Evolutionary conservation across 805 yeast genomes (phyloP).

Genomic region (Lachancea kluyveri): DNA sequence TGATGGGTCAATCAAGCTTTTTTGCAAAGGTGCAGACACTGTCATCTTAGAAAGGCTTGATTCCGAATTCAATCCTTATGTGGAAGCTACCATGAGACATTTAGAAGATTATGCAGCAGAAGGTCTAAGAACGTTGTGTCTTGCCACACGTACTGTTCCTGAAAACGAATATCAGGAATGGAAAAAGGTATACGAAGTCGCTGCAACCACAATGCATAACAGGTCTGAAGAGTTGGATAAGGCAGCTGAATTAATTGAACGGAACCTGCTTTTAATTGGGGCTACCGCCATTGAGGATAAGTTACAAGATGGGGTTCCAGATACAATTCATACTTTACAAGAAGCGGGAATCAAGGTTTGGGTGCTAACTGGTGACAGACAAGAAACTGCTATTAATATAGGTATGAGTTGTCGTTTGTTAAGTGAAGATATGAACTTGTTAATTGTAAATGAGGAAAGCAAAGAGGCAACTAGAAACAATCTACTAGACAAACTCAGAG

Average conservation of each 20-base stretch:
- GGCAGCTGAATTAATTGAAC: conserved; percentile 86
- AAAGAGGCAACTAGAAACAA: conserved; percentile 73
- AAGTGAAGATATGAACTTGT: conserved; percentile 91
- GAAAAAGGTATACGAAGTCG: conserved; percentile 61
- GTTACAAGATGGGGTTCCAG: conserved; percentile 97
- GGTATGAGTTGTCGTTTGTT: conserved; percentile 96
- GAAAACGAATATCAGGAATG: conserved; percentile 73
- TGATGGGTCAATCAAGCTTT: conserved; percentile 81
- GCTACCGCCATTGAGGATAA: conserved; percentile 99
- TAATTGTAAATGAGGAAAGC: conserved; percentile 81
- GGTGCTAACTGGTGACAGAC: conserved; percentile 98
- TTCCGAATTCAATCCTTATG: conserved; percentile 64
- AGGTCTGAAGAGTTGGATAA: conserved; percentile 74
- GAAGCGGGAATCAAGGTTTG: conserved; percentile 96
- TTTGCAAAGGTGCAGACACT: conserved; percentile 97
- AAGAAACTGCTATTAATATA: conserved; percentile 96
- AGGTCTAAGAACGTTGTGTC: conserved; percentile 90
- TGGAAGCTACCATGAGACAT: conserved; percentile 75
- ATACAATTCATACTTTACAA: conserved; percentile 89
- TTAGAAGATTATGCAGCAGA: conserved; percentile 95
- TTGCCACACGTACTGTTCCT: conserved; percentile 76
- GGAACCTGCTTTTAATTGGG: conserved; percentile 72
- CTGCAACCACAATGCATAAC: conserved; percentile 73
- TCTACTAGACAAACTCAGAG: conserved; percentile 66
- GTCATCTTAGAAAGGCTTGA: conserved; percentile 84